Conservation (phyloP, 805 yeast species). For the Blastobotrys americana region DNA sequence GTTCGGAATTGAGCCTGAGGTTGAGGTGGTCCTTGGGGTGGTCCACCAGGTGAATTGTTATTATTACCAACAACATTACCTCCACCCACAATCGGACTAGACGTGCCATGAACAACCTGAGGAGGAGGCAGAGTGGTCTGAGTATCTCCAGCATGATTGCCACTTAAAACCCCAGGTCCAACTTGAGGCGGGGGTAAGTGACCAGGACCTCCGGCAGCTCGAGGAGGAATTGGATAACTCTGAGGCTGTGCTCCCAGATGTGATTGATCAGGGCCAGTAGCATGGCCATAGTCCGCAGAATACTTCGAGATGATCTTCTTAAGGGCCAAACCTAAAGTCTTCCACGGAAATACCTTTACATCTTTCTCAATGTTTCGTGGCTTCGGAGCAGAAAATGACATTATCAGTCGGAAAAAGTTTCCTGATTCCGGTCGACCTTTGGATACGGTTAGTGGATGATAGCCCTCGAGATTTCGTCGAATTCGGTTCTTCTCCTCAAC, state of each 20-base stretch:
- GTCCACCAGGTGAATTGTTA: background rate
- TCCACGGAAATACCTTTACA: constrained; percentile 60
- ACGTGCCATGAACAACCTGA: background rate
- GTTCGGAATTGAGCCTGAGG: background rate
- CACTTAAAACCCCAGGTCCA: background rate
- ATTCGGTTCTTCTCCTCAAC: constrained; percentile 67
- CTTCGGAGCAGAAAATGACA: constrained; percentile 55
- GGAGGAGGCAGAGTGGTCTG: background rate
- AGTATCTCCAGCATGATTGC: background rate
- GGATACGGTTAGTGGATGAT: constrained; percentile 54
- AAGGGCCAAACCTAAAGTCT: constrained; percentile 44
- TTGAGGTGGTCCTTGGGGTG: background rate
- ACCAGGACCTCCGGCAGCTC: background rate
- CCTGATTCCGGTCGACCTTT: constrained; percentile 37
- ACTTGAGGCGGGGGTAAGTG: background rate
- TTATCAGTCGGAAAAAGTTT: constrained; percentile 41
- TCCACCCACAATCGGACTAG: background rate
- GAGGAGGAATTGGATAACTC: background rate
- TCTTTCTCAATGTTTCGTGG: constrained; percentile 68
- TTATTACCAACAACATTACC: background rate
- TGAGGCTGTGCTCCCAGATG: background rate
- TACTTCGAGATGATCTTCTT: constrained; percentile 54
- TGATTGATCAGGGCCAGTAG: constrained; percentile 2
- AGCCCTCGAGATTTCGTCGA: constrained; percentile 56
- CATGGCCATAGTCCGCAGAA: constrained; percentile 25